Conservation (phyloP, 371 early-diverging fungal genomes). For the Circinella minor region DNA sequence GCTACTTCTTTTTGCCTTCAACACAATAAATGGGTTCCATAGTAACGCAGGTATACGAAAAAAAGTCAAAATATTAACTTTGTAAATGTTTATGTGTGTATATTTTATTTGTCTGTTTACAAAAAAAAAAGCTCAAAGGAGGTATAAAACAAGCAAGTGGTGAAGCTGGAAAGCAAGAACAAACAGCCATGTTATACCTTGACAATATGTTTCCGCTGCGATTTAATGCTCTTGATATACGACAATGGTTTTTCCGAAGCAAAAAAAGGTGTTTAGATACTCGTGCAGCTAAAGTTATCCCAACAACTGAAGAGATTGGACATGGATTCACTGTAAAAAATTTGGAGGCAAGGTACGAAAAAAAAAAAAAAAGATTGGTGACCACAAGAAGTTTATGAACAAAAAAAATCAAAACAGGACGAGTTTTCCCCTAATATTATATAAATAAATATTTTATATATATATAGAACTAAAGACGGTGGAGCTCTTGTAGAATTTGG, state of each 20-base stretch:
- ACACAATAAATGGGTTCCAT: too few species aligned
- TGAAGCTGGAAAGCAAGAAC: conserved; percentile 19
- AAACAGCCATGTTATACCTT: conserved; percentile 44
- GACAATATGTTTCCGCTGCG: conserved; percentile 53
- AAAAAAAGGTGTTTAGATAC: conserved; percentile 36
- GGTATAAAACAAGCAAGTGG: background rate
- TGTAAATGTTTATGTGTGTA: too few species aligned
- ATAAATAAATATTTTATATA: background rate
- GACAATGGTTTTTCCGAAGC: conserved; percentile 43
- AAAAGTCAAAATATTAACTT: too few species aligned
- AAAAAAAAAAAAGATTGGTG: background rate
- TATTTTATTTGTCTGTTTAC: too few species aligned
- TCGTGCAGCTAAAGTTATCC: conserved; percentile 33
- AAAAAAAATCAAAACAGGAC: too few species aligned
- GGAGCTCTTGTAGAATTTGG: conserved; percentile 51
- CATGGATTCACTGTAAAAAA: conserved; percentile 38
- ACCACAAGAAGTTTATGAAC: too few species aligned
- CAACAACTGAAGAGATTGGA: conserved; percentile 30
- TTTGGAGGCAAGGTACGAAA: conserved; percentile 42
- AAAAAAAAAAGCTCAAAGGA: background rate
- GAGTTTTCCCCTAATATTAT: too few species aligned
- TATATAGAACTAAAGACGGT: conserved; percentile 52
- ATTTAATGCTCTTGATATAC: conserved; percentile 42
- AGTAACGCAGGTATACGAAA: too few species aligned
- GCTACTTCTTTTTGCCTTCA: too few species aligned